Percentiles rank a stretch among this genome's conserved stretches.
Evolutionary conservation across 495 filamentous ascomycete species (phyloP).

Genomic region (Evansstolkia leycettana): DNA sequence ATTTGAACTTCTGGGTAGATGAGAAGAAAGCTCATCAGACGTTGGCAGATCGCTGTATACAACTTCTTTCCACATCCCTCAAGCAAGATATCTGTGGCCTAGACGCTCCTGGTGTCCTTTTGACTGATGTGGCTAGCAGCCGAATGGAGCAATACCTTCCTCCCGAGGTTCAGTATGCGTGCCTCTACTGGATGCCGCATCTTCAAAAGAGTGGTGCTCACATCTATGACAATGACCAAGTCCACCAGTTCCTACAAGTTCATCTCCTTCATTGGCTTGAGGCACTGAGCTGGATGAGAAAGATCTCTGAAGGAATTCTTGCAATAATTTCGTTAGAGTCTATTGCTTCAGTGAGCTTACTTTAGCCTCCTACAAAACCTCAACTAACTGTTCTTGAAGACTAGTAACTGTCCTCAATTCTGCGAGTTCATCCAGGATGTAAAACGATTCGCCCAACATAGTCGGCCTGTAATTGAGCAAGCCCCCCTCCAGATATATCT

Average conservation of each 20-base stretch:
- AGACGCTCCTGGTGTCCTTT: slow-evolving; percentile 13
- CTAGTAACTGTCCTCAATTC: slow-evolving; percentile 1
- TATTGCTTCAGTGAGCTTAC: slow-evolving; percentile 1
- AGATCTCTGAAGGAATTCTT: slow-evolving; percentile 2
- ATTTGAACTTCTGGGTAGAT: slow-evolving; percentile 24
- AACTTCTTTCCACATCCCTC: slow-evolving; percentile 17
- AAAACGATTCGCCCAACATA: slow-evolving; percentile 9
- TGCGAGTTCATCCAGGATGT: slow-evolving; percentile 13
- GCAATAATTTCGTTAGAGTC: slow-evolving; percentile 2
- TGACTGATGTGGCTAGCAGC: slow-evolving; percentile 1
- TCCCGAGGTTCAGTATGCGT: slow-evolving; percentile 19
- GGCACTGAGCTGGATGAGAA: slow-evolving; percentile 5
- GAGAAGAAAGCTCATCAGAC: slow-evolving; percentile 19
- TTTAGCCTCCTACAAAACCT: not conserved
- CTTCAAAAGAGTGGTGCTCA: slow-evolving; percentile 5
- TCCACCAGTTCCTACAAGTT: slow-evolving; percentile 7
- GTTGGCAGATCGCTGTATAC: slow-evolving; percentile 21
- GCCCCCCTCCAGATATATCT: slow-evolving; percentile 12
- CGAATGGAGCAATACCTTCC: slow-evolving; percentile 13
- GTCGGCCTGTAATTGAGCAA: slow-evolving; percentile 9
- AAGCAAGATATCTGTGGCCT: slow-evolving; percentile 27
- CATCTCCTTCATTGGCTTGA: slow-evolving; percentile 15
- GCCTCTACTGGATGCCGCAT: slow-evolving; percentile 17
- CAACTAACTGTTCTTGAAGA: not conserved
- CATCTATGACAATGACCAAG: slow-evolving; percentile 5